These are phyloP conservation scores for Wickerhamiella spandovensis DNA, from an alignment of 805 yeast species.

Conservation along the genomic window DNA sequence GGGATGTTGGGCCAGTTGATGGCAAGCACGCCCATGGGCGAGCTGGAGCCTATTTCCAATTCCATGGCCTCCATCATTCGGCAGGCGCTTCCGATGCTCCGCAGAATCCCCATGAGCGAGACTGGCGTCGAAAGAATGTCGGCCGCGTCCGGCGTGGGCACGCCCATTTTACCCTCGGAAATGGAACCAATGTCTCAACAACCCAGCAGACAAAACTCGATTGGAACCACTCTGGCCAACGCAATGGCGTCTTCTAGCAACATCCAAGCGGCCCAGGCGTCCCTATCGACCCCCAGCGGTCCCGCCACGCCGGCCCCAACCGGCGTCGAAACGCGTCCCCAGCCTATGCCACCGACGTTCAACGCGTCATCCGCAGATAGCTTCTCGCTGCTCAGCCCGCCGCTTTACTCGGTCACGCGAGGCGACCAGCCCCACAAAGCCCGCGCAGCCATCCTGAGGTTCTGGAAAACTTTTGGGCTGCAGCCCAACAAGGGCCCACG, in stretches of 20 bases:
- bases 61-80: background rate
- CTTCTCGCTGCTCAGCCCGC: constrained; percentile 20
- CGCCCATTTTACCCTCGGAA: background rate
- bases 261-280: too few species aligned
- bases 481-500: constrained; percentile 23
- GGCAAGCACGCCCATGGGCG: constrained; percentile 6
- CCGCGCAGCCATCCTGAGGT: constrained; percentile 26
- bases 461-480: constrained; percentile 29
- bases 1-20: constrained; percentile 16
- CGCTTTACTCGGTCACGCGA: constrained; percentile 20
- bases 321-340: background rate
- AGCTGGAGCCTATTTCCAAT: background rate
- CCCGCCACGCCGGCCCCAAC: background rate
- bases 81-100: background rate
- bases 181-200: background rate
- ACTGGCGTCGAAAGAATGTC: background rate
- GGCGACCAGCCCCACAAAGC: constrained; percentile 22
- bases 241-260: background rate
- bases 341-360: background rate
- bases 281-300: background rate
- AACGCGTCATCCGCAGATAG: background rate
- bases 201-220: background rate
- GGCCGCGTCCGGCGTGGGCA: background rate
- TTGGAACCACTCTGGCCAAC: background rate
- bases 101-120: background rate